phyloP scores from a whole-genome alignment of 768 basidiomycete species.

The Lentinula lateritia region DNA sequence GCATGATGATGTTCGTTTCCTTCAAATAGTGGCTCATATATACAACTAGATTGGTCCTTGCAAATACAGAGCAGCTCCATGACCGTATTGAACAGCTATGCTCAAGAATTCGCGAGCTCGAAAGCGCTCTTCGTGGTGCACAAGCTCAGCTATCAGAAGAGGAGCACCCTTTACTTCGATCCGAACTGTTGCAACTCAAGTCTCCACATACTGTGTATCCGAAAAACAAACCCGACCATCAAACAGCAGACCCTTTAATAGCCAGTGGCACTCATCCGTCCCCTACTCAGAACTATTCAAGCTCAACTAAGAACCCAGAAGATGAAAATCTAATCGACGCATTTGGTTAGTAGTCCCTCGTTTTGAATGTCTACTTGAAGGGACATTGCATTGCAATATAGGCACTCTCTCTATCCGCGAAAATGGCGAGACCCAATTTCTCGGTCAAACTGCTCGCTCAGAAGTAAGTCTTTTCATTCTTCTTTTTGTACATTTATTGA shows the following conservation, averaged over 20 bases:
- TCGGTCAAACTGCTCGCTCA: constrained; percentile 61
- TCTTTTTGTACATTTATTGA: neutral
- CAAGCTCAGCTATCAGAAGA: constrained; percentile 44
- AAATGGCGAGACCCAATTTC: constrained; percentile 48
- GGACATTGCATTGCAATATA: constrained; percentile 12
- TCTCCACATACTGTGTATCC: constrained; percentile 11
- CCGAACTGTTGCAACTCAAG: constrained; percentile 25
- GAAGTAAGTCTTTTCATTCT: constrained; percentile 41
- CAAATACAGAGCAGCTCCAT: constrained; percentile 69
- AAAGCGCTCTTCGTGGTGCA: constrained; percentile 46
- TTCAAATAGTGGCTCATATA: neutral
- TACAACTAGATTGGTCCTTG: constrained; percentile 44
- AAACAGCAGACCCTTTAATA: neutral
- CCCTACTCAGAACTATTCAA: no score
- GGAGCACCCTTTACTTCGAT: constrained; percentile 42
- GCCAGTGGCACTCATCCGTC: neutral
- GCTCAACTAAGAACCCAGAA: constrained; percentile 17
- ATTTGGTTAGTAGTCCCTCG: constrained; percentile 29
- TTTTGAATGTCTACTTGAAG: neutral
- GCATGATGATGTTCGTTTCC: constrained; percentile 24
- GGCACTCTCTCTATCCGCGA: constrained; percentile 56
- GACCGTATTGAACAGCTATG: constrained; percentile 52
- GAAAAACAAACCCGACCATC: neutral
- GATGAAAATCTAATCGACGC: constrained; percentile 42
- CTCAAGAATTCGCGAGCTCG: constrained; percentile 54